Conservation (phyloP, 345 rosid genomes). For the Murraya paniculata region DNA sequence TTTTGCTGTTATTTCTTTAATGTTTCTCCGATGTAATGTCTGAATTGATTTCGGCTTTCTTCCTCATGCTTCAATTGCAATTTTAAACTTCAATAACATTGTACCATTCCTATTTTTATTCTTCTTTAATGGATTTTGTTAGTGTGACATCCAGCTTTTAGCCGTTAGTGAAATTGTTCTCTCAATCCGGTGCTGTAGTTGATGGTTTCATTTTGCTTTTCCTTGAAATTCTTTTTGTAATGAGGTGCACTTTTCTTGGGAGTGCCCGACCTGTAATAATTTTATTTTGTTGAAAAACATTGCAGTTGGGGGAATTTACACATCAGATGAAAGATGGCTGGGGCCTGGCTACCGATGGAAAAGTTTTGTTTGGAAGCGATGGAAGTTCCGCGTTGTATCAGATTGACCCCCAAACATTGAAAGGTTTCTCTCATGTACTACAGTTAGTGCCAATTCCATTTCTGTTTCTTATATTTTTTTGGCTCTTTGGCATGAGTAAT, state of each 20-base stretch:
- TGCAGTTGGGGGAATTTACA: slow-evolving; percentile 63
- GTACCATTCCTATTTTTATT: not conserved
- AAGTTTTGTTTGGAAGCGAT: slow-evolving; percentile 80
- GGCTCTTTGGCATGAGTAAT: not conserved
- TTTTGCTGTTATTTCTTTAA: not conserved
- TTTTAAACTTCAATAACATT: not conserved
- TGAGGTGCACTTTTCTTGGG: not conserved
- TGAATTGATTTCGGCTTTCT: not conserved
- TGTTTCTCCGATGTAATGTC: not conserved
- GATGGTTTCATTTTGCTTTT: slow-evolving; percentile 7
- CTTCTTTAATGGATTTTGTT: not conserved
- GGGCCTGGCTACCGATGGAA: slow-evolving; percentile 94
- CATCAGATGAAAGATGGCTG: slow-evolving; percentile 96
- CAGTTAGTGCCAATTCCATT: slow-evolving; percentile 14
- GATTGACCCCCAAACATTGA: slow-evolving; percentile 64
- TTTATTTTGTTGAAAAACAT: slow-evolving; percentile 6
- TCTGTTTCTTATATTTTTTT: not conserved
- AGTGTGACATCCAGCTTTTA: not conserved
- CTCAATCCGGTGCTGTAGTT: not conserved
- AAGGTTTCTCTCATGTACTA: slow-evolving; percentile 43
- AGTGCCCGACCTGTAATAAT: not conserved
- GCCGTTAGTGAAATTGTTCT: not conserved
- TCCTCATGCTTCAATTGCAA: not conserved
- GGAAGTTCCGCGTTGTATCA: slow-evolving; percentile 81
- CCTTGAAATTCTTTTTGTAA: not conserved